Conservation (phyloP, 441 rosid species). For the Gossypium schwendimanii region DNA sequence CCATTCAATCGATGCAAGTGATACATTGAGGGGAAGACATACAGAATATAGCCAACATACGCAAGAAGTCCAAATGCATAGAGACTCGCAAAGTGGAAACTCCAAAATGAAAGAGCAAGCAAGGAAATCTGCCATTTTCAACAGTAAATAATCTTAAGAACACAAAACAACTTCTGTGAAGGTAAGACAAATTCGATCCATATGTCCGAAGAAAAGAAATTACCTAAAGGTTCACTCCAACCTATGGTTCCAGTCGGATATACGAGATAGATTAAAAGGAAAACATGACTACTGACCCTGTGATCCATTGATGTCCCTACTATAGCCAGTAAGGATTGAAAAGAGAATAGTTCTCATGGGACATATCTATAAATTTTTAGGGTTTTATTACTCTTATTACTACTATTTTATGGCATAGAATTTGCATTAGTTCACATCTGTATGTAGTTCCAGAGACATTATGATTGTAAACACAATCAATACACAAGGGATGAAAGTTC, state of each 20-base stretch:
- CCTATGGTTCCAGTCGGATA: background rate
- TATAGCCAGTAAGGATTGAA: background rate
- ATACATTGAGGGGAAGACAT: constrained; percentile 15
- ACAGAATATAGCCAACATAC: constrained; percentile 15
- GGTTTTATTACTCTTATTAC: background rate
- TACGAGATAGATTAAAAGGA: background rate
- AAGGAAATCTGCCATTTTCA: constrained; percentile 16
- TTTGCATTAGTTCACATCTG: background rate
- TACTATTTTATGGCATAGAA: background rate
- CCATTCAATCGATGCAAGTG: constrained; percentile 17
- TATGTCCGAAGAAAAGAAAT: constrained; percentile 1
- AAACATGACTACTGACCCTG: background rate
- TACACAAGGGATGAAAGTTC: background rate
- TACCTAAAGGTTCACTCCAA: background rate
- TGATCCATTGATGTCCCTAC: background rate
- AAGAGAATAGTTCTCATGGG: background rate
- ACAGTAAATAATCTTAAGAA: constrained; percentile 7
- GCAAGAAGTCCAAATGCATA: constrained; percentile 15
- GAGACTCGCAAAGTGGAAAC: constrained; percentile 16
- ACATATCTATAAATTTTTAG: background rate
- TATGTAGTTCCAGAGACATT: background rate
- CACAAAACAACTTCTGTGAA: background rate
- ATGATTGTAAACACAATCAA: background rate
- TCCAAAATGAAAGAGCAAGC: constrained; percentile 16
- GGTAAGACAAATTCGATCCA: background rate